Evolutionary conservation across 306 rosid species (phyloP).

Genomic region (Ormosia emarginata): DNA sequence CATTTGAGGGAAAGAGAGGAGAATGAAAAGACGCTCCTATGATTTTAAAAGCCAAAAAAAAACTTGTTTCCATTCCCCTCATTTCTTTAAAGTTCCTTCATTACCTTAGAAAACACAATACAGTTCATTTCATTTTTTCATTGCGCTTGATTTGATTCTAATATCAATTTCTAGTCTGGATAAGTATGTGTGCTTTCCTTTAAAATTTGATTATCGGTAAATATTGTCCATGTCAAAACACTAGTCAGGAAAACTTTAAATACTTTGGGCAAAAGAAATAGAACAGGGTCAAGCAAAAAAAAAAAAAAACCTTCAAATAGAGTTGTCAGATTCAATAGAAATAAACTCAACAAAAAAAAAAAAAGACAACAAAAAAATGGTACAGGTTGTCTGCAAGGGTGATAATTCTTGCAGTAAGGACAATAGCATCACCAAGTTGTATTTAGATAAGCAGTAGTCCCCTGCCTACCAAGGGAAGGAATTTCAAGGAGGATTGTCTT

Average conservation of each 20-base stretch:
- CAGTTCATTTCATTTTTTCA: not conserved
- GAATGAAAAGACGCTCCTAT: no score
- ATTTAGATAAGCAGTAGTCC: constrained; percentile 17
- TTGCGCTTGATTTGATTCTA: constrained; percentile 8
- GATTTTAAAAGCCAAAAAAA: no score
- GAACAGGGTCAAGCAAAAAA: not conserved
- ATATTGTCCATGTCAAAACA: not conserved
- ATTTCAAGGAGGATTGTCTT: constrained; percentile 94
- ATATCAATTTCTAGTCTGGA: constrained; percentile 7
- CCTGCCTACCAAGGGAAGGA: constrained; percentile 99
- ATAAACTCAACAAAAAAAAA: not conserved
- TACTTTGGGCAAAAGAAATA: constrained; percentile 6
- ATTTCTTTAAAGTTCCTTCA: no score
- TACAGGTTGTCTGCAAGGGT: not conserved
- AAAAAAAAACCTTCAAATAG: not conserved
- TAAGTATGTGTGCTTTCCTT: not conserved
- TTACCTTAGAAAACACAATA: no score
- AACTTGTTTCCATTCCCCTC: no score
- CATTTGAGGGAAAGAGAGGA: no score
- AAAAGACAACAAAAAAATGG: not conserved
- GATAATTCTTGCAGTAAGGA: not conserved
- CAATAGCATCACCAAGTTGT: not conserved
- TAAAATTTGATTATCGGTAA: not conserved
- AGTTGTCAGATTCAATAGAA: not conserved
- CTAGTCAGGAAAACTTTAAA: not conserved